Base-by-base conservation (phyloP, 1,139 yeast species). In the Pichia sp. region DNA sequence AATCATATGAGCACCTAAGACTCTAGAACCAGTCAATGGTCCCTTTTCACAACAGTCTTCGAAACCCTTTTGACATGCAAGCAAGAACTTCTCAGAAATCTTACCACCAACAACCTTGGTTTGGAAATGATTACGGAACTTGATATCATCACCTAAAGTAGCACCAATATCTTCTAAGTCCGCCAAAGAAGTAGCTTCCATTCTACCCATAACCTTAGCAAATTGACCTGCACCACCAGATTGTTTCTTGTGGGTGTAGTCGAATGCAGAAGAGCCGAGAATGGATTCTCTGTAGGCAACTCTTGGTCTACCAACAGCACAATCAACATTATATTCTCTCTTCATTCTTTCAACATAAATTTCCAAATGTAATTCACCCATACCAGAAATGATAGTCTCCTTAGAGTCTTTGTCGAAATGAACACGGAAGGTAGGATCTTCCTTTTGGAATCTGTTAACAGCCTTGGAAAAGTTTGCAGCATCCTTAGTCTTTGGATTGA, bases 141-240 rank as follows among this genome's bases (percentile, higher is more conserved):
- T 48, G 29, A 49, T 29, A 29, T 52, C 58, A 38, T 54, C 58
- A 37, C 51, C 54, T 14, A 44, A 35, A 18, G 47, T 38, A 19
- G 49, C 47, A 30, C 51, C 52, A 31, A 55, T 37, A 11, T 51
- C 56, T 18, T 44, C 63, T 36, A 78, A 78, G 38, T 72, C 81
- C 32, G 74, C 58, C 32, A 91, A 80, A 12, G 70, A 32, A 22
- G 58, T 49, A 22, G 60, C 55, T 36, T 51, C 63, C 64, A 93
- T 63, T 39, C 70, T 75, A 56, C 99, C 99, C 63, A 88, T 84
- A 52, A 91, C 96, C 67, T 93, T 80, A 63, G 95, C 98, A 59
- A 79, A 91, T 68, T 91, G 99, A 66, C 99, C 99, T 48, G 98
- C 94, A 73, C 99, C 99, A 63, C 99, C 99, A 56, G 93, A 76